Evolutionary conservation across 192 early-diverging fungal species (phyloP), one percentile per base, ranked within the genome.

Genomic region (Jimgerdemannia lactiflua): DNA sequence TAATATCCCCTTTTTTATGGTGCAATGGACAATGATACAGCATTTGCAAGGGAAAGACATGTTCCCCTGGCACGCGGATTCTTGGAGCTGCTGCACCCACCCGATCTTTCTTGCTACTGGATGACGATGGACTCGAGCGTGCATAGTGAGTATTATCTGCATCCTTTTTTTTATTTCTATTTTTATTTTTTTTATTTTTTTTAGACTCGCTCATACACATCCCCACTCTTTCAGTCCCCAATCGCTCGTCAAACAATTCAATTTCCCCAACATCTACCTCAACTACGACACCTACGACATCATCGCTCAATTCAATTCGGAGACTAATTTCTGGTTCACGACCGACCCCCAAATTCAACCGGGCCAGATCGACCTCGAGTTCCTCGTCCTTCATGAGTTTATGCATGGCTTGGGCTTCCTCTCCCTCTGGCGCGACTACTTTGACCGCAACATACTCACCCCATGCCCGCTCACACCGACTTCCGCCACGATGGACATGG

Each of bases 391-490:
- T 49, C 85, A 86, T 43, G 85, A 86, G 66, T 54, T 80, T 29
- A 70, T 84, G 17, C 85, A 86, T 74, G 85, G 85, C 3, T 74
- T 86, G 39, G 85, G 85, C 64, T 84, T 86, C 42, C 42, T 9
- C 43, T n/a, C 20, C 43, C 41, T 39, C 3, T 63, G 41, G 40
- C 49, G 49, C 49, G 49, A 59, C 49, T 59, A 59, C 14, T 59
- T 59, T 59, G 49, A 59, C 0, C 49, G 49, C 14, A 59, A 59
- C 49, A 59, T 59, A 0, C 49, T 59, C 14, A 59, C 49, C 49
- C 49, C 49, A 6, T 59, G 49, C 49, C 49, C 49, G 8, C 49
- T 59, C 8, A 59, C 49, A 6, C 49, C 49, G 8, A 2, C 49
- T 14, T 59, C 49, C 6, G 6, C 49, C 49, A 59, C 6, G 8